Base-by-base conservation (phyloP, 1,284 basidiomycete species). In the Puccinia polysora region DNA sequence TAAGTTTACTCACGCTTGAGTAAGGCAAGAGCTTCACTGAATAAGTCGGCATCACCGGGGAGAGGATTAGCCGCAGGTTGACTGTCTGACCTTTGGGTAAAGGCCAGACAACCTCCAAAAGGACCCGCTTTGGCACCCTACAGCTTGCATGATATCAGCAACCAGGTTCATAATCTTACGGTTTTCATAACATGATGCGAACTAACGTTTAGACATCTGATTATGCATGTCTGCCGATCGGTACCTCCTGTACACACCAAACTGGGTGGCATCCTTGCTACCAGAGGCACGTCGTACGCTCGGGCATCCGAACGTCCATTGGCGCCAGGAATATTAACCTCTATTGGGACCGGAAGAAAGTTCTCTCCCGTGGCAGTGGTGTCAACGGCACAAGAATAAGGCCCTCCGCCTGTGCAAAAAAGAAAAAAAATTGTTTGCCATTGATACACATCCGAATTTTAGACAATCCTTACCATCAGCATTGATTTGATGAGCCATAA, bases 51-150 rank as follows among this genome's bases (percentile, higher is more conserved):
- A 45, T 62, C 69, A 15, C 47, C 8, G 1, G 69, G 47, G 18
- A 63, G 43, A 20, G 69, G 69, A 30, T 62, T 63, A 14, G 43
- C 49, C 7, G 36, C 30, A 25, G 43, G 32, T 25, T n/a, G 38
- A 40, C 59, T 20, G 2, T 56, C 67, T 34, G 43, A 10, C 38
- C 55, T 71, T 23, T 73, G 70, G 7, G 70, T 73, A 43, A 73
- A 73, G 18, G 62, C 70, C 10, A 73, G 40, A 58, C 70, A 73
- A 4, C 60, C 70, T 47, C 70, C 70, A 30, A 64, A 73, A 15
- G 70, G 70, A 59, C 70, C 70, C 6, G 70, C 62, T 47, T 58
- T 52, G 12, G 70, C 70, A 23, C 58, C 52, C 70, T 73, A n/a
- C 30, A 58, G 1, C n/a, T 4, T 62, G 18, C 23, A 52, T 1